Base-by-base conservation (phyloP, 768 basidiomycete species). In the Amanita pseudoporphyria region DNA sequence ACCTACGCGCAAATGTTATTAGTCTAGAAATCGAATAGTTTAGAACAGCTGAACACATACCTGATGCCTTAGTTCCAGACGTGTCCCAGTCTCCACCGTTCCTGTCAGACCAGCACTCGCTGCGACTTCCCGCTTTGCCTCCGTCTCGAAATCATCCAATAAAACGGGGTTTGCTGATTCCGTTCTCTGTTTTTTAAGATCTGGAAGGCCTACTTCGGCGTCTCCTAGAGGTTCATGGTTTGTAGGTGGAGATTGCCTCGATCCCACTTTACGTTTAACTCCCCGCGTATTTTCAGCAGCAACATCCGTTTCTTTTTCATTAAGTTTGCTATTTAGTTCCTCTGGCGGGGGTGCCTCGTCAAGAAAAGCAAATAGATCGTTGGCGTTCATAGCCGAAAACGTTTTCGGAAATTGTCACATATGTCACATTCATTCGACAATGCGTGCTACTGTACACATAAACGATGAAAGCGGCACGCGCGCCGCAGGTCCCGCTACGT, bases 141-240 rank as follows among this genome's bases (percentile, higher is more conserved):
- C 90, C 1, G 87, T 91, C 67, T 94, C 90, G 61, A 97, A 92
- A 55, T 95, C 93, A 66, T 98, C 95, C 9, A 95, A 76, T 6
- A 91, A 82, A 0, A 90, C 73, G 6, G 92, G 88, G 47, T 76
- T 74, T 4, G 83, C 82, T 2, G 81, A 74, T 0, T 70, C 71
- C n/a, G 81, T 54, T 33, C 84, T 73, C 3, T 73, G 63, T 59
- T 76, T 81, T 65, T 91, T 91, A 1, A 65, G 57, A 2, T 67
- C 64, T 2, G 72, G 67, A 14, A 26, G 36, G 14, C 26, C 26
- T 19, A 33, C 16, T 4, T 51, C 32, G 32, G 9, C 22, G 21
- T 36, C 40, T 36, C 32, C 41, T 5, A 12, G 14, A 19, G 30
- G 21, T 22, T 45, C 24, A 10, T 16, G 28, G 16, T 28, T 24